These are phyloP conservation scores for Nectriaceae sp. DNA, from an alignment of 2,329 filamentous ascomycete genomes.

Conservation along the genomic window DNA sequence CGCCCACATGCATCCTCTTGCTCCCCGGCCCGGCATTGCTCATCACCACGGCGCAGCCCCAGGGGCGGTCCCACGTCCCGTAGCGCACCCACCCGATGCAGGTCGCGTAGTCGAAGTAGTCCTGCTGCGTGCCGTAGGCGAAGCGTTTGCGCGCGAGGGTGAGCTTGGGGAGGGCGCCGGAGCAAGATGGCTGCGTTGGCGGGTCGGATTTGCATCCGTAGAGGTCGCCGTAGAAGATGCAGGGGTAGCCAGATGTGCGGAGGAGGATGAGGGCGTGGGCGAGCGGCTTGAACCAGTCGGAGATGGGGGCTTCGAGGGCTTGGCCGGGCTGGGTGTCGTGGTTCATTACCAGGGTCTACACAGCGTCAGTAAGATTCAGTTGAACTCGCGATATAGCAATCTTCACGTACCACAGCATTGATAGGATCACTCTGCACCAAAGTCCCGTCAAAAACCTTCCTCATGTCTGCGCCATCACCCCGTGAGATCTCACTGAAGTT, in stretches of 20 bases:
- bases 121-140: slow-evolving; percentile 65
- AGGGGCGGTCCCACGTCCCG: slow-evolving; percentile 46
- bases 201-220: slow-evolving; percentile 58
- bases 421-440: slow-evolving; percentile 48
- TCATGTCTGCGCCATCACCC: slow-evolving; percentile 58
- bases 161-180: slow-evolving; percentile 57
- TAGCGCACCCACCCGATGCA: slow-evolving; percentile 63
- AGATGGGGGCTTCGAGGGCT: slow-evolving; percentile 55
- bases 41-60: slow-evolving; percentile 58
- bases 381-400: background rate
- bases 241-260: slow-evolving; percentile 62
- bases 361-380: background rate
- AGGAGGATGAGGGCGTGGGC: slow-evolving; percentile 74
- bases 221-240: slow-evolving; percentile 71
- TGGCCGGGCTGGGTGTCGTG: slow-evolving; percentile 62
- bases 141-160: slow-evolving; percentile 65
- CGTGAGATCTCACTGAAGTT: slow-evolving; percentile 65
- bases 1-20: slow-evolving; percentile 66
- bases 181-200: slow-evolving; percentile 53
- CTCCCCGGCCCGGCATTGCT: slow-evolving; percentile 51
- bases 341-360: slow-evolving; percentile 67
- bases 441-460: slow-evolving; percentile 63
- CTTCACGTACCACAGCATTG: slow-evolving; percentile 34
- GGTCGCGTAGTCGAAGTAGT: slow-evolving; percentile 63
- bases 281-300: slow-evolving; percentile 68